These are phyloP conservation scores for Blastobotrys ciferrii DNA, from an alignment of 1,139 yeast genomes.

Conservation along the genomic window DNA sequence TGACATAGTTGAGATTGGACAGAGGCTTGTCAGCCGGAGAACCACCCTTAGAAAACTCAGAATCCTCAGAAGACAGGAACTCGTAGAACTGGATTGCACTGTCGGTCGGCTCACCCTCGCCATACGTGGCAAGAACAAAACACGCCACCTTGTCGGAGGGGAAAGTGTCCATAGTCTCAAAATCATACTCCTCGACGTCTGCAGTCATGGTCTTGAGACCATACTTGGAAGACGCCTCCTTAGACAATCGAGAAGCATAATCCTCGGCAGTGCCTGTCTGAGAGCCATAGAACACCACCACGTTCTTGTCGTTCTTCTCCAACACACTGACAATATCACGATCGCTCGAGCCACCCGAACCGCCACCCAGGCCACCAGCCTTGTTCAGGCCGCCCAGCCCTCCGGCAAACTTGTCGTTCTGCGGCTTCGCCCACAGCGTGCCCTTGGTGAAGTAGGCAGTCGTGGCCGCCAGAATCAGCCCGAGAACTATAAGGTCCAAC, in stretches of 20 bases:
- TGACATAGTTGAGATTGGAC: conserved; percentile 61
- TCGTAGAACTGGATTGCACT: conserved; percentile 72
- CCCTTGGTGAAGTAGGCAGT: conserved; percentile 68
- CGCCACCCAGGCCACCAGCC: conserved; percentile 23
- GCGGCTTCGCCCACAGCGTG: conserved; percentile 45
- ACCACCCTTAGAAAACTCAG: conserved; percentile 37
- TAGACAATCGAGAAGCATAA: conserved; percentile 84
- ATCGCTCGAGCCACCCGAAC: background rate
- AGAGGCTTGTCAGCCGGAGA: conserved; percentile 59
- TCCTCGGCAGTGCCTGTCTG: conserved; percentile 99
- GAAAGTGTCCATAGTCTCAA: conserved; percentile 65
- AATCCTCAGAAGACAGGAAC: conserved; percentile 37
- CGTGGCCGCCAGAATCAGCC: conserved; percentile 62
- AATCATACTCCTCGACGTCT: conserved; percentile 85
- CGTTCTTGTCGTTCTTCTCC: conserved; percentile 64
- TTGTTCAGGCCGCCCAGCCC: conserved; percentile 44
- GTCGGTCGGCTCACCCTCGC: conserved; percentile 98
- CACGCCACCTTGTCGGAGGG: conserved; percentile 57
- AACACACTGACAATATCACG: conserved; percentile 63
- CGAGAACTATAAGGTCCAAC: conserved; percentile 67
- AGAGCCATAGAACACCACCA: conserved; percentile 85
- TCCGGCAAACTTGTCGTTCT: conserved; percentile 36
- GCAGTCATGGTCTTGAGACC: conserved; percentile 83
- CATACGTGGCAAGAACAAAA: conserved; percentile 87
- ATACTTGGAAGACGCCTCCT: conserved; percentile 80